Base-by-base conservation (phyloP, 208 protist genomes). In the Leishmania gerbilli region DNA sequence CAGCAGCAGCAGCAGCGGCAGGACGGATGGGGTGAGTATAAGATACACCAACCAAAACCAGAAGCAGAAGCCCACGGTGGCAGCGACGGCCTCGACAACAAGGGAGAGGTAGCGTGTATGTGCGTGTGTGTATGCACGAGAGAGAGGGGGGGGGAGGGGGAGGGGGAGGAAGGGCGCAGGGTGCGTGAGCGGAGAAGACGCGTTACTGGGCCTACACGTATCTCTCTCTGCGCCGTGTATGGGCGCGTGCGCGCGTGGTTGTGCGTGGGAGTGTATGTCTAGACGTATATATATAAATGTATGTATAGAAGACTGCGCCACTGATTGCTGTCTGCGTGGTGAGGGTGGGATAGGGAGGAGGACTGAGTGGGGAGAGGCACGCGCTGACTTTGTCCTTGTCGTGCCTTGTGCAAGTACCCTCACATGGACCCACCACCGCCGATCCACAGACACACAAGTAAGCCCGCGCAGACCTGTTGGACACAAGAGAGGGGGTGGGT, bases 221-320 rank as follows among this genome's bases (percentile, higher is more conserved):
- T 40, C 13, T 31, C 27, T 62, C 24, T 31, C 0, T 31, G 4
- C 24, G 56, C 56, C 15, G 8, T 21, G 62, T 37, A 21, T 40
- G 62, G 11, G 31, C 40, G 62, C 4, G 62, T 67, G 62, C 62
- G 62, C 19, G 62, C 62, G 62, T 34, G 45, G 45, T 9, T 49
- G 45, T 49, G 13, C n/a, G 62, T 40, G 62, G 40, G 62, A 24
- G 11, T 62, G 56, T 62, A n/a, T 62, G 60, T 64, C 0, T 49
- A 68, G 2, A 76, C 8, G 9, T 75, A 75, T 75, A 55, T 75
- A 56, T 55, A 75, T 55, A n/a, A n/a, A 55, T 56, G 56, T 42
- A 68, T 42, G 3, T 3, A 68, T 1, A 65, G 24, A 21, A 31
- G 65, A 71, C 65, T 40, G 17, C 51, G 17, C 51, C 51, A 55